Evolutionary conservation across 1,284 basidiomycete genomes (phyloP), one percentile per base, ranked within the genome.

Genomic region (Phlebopus sp.): DNA sequence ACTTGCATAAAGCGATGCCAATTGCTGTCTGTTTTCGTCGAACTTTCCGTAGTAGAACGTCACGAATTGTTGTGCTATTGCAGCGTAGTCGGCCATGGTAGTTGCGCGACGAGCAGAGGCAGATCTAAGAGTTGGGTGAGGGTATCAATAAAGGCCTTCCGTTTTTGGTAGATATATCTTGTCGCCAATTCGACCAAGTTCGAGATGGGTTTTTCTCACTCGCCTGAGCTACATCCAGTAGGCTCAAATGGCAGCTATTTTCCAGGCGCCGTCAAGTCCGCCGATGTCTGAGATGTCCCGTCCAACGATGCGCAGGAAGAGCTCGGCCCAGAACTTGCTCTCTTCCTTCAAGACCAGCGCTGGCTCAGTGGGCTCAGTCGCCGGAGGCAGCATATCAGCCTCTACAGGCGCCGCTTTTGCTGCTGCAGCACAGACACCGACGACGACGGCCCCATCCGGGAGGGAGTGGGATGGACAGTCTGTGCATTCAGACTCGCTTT

Each of bases 311-410:
- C 83, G 88, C 55, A 80, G 89, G 55, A 91, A 91, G 69, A 88
- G 86, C 15, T 90, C 87, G 2, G 87, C 87, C 1, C 86, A 89
- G 68, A 90, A 89, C 66, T 73, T 91, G 44, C 76, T 91, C 32
- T 80, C 81, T n/a, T 82, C 83, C 39, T 88, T 89, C 76, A 90
- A 86, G 62, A 52, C 68, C 1, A 55, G 60, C 39, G 42, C 56
- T 41, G 49, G 59, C 4, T 62, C 57, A 53, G 61, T 52, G 55
- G 69, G 57, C 50, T 64, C 57, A 51, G 62, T 59, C 46, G 68
- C 56, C 49, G 68, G 50, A 32, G 64, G 53, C 37, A 67, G 47
- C 58, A 60, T 48, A 56, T 63, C 55, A 13, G 54, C 63, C 14
- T 49, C 56, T 8, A 63, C 70, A 8, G 66, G 70, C 39, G 65